Evolutionary conservation across 2,329 filamentous ascomycete species (phyloP).

Genomic region (Fusarium nelsonii): DNA sequence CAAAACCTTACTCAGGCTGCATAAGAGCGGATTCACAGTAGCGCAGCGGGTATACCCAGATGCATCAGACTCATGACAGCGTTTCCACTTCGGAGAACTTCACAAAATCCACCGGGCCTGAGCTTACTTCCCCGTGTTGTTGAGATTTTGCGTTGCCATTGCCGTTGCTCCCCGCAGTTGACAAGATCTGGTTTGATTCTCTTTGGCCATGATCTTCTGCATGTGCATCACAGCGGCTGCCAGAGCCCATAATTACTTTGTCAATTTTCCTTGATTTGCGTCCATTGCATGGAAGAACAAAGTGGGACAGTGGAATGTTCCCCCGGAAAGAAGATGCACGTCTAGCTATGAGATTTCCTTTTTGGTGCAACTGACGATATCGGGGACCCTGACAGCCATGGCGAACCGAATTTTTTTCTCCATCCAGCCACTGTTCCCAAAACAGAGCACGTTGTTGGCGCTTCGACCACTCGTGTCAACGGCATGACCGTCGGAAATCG

Average conservation of each 20-base stretch:
- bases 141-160: neutral
- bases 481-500: slow-evolving; percentile 28
- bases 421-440: slow-evolving; percentile 25
- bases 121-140: slow-evolving; percentile 37
- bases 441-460: slow-evolving; percentile 36
- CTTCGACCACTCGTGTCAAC: slow-evolving; percentile 30
- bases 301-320: slow-evolving; percentile 28
- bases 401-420: slow-evolving; percentile 20
- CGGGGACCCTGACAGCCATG: slow-evolving; percentile 16
- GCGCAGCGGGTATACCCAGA: slow-evolving; percentile 42
- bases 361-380: slow-evolving; percentile 27
- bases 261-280: slow-evolving; percentile 5
- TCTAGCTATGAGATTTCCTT: slow-evolving; percentile 24
- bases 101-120: slow-evolving; percentile 8
- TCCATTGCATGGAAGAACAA: slow-evolving; percentile 6
- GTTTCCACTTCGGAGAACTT: slow-evolving; percentile 23
- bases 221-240: slow-evolving; percentile 5
- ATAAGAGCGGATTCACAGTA: slow-evolving; percentile 35
- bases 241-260: slow-evolving; percentile 15
- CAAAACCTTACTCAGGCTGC: slow-evolving; percentile 28
- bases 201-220: slow-evolving; percentile 25
- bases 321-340: slow-evolving; percentile 24
- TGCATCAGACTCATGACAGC: slow-evolving; percentile 6
- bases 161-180: slow-evolving; percentile 37
- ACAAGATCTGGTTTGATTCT: slow-evolving; percentile 34